These are phyloP conservation scores for Teratosphaeria zuluensis DNA, from an alignment of 2,329 filamentous ascomycete genomes.

Conservation along the genomic window DNA sequence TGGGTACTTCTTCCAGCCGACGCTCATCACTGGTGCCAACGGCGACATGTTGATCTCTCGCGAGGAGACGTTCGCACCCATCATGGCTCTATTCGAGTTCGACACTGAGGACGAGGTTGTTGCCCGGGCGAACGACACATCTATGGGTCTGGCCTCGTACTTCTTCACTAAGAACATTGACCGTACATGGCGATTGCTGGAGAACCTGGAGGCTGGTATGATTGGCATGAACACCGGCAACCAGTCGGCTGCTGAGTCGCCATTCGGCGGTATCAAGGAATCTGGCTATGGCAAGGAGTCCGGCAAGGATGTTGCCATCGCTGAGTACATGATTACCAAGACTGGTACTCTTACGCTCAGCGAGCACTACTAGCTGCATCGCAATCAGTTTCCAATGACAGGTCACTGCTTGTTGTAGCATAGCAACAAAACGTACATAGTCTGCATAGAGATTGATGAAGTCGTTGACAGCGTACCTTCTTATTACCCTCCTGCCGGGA, in stretches of 20 bases:
- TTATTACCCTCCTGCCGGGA: background rate
- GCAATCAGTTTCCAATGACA: background rate
- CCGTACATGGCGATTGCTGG: constrained; percentile 54
- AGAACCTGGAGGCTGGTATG: constrained; percentile 61
- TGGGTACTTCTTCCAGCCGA: constrained; percentile 63
- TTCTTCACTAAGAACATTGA: constrained; percentile 60
- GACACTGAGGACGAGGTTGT: constrained; percentile 57
- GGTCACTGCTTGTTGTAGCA: background rate
- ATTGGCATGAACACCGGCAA: constrained; percentile 50
- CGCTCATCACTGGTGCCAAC: constrained; percentile 51
- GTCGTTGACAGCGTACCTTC: too few species aligned
- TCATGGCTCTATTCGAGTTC: constrained; percentile 55
- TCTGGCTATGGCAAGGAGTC: constrained; percentile 59
- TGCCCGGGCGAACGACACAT: constrained; percentile 49
- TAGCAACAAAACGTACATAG: background rate
- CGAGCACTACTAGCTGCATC: constrained; percentile 37
- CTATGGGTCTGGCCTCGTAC: constrained; percentile 57
- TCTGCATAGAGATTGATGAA: background rate
- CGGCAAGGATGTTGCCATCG: constrained; percentile 50
- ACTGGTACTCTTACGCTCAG: constrained; percentile 55
- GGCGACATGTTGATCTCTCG: constrained; percentile 46
- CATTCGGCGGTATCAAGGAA: constrained; percentile 60
- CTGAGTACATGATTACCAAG: constrained; percentile 42
- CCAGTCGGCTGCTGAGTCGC: constrained; percentile 55
- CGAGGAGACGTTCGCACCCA: constrained; percentile 58